Evolutionary conservation across 805 yeast genomes (phyloP), one percentile per base, ranked within the genome.

Genomic region (Wickerhamomyces sydowiorum): DNA sequence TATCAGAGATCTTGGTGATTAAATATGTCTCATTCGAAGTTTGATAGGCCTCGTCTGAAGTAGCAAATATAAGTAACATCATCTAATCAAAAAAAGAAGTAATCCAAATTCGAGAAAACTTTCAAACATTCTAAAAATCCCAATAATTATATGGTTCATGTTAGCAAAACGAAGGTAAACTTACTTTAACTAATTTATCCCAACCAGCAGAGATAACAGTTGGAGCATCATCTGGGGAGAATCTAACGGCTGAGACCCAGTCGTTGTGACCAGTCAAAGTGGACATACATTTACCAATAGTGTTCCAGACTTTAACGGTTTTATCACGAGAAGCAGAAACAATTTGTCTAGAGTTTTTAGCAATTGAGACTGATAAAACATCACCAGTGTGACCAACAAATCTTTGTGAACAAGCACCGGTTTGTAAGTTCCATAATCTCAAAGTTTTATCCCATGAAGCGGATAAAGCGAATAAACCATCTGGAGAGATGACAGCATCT

Each of bases 1-100:
- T 63, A 81, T 90, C 97, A 90, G 97, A 86, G 96, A 89, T 89
- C 96, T 87, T 89, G 96, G 96, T 89, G 97, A 84, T 80, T 74
- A 73, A 13, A 67, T 73, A 81, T 82, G 96, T 91, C 97, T 93
- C 99, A 91, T 88, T 80, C 93, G 85, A 67, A 64, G 71, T 70
- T 46, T 52, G 53, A 64, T 59, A 56, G 67, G 69, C 71, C 54
- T 63, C 83, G 88, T 91, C 99, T 78, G 97, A 91, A 91, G 99
- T 91, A 91, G 99, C 99, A 91, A 91, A 93, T 93, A 91, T 83
- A 66, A 59, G 49, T 57, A 62, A 69, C 95, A 87, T 86, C 96
- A 86, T 76, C 61, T 76, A 67, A 62, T 59, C 47, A 42, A 31
- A 36, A 33, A 33, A 38, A 35, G 29, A 36, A 24, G 28, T 3